These are phyloP conservation scores for Rhodotorula babjevae DNA, from an alignment of 768 basidiomycete genomes.

Conservation along the genomic window DNA sequence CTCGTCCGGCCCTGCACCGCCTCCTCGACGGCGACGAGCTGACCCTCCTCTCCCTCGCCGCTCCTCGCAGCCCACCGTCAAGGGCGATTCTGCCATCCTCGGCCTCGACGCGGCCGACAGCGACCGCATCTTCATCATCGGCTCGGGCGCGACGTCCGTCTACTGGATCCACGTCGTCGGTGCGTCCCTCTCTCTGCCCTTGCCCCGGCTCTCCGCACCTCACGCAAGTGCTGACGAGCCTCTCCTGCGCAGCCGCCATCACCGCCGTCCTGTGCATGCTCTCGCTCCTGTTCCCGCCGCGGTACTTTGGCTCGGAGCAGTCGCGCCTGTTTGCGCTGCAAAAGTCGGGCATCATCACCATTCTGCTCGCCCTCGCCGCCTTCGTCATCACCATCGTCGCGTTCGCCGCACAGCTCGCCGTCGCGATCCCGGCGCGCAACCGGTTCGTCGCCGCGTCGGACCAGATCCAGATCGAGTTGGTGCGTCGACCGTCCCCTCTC, in stretches of 20 bases:
- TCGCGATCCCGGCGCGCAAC: conserved; percentile 29
- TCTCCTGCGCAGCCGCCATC: conserved; percentile 18
- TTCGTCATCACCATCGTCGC: conserved; percentile 24
- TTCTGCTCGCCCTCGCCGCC: conserved; percentile 18
- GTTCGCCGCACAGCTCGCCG: conserved; percentile 26
- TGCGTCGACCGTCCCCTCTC: background rate
- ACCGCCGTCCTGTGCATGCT: conserved; percentile 12
- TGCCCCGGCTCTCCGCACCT: no score
- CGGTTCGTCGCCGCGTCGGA: conserved; percentile 6
- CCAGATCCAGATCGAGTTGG: conserved; percentile 13
- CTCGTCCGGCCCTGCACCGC: background rate
- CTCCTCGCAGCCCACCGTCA: background rate
- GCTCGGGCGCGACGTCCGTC: conserved; percentile 6
- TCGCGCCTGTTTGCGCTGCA: conserved; percentile 31
- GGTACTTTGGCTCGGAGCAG: conserved; percentile 26
- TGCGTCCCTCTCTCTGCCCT: conserved; percentile 1
- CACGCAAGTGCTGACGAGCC: background rate
- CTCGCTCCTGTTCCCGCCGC: conserved; percentile 30
- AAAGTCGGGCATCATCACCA: conserved; percentile 35
- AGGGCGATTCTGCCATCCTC: conserved; percentile 22
- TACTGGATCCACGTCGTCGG: conserved; percentile 36
- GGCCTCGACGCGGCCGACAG: conserved; percentile 2
- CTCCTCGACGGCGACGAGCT: background rate
- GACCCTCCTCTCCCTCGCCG: background rate
- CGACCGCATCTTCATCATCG: conserved; percentile 13